phyloP scores from a whole-genome alignment of 768 basidiomycete species.

The Boletales sp. region DNA sequence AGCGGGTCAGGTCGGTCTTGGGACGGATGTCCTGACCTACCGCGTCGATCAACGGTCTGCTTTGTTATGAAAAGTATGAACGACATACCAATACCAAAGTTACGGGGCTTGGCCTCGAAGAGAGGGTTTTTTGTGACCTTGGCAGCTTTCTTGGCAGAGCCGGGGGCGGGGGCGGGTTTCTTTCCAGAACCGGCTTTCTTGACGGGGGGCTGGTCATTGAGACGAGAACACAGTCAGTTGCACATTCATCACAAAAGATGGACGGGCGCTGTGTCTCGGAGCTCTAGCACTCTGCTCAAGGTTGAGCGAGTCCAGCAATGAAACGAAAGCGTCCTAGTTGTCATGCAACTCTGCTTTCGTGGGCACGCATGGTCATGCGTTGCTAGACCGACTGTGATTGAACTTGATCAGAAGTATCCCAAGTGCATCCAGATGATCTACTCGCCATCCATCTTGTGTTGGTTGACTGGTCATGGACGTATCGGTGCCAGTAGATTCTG shows the following conservation, averaged over 20 bases:
- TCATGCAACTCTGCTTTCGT: slow-evolving; percentile 36
- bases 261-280: slow-evolving; percentile 41
- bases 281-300: slow-evolving; percentile 44
- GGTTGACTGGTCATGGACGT: slow-evolving; percentile 30
- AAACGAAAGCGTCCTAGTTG: slow-evolving; percentile 37
- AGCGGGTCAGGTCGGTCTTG: slow-evolving; percentile 87
- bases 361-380: slow-evolving; percentile 6
- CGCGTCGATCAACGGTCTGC: background rate
- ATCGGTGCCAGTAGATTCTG: slow-evolving; percentile 39
- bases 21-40: slow-evolving; percentile 92
- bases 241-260: slow-evolving; percentile 22
- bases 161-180: slow-evolving; percentile 84
- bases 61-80: background rate
- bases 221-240: slow-evolving; percentile 56
- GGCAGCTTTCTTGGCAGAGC: slow-evolving; percentile 69
- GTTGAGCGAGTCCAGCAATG: slow-evolving; percentile 40
- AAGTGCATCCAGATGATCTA: slow-evolving; percentile 36
- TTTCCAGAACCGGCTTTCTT: slow-evolving; percentile 73
- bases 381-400: slow-evolving; percentile 24
- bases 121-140: slow-evolving; percentile 93
- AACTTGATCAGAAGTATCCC: slow-evolving; percentile 15
- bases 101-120: slow-evolving; percentile 85
- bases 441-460: slow-evolving; percentile 51
- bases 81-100: slow-evolving; percentile 93
- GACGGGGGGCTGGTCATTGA: slow-evolving; percentile 84